Percentiles rank a stretch among this genome's conserved stretches.
Evolutionary conservation across 345 rosid genomes (phyloP).

Genomic region (Brassica carinata): DNA sequence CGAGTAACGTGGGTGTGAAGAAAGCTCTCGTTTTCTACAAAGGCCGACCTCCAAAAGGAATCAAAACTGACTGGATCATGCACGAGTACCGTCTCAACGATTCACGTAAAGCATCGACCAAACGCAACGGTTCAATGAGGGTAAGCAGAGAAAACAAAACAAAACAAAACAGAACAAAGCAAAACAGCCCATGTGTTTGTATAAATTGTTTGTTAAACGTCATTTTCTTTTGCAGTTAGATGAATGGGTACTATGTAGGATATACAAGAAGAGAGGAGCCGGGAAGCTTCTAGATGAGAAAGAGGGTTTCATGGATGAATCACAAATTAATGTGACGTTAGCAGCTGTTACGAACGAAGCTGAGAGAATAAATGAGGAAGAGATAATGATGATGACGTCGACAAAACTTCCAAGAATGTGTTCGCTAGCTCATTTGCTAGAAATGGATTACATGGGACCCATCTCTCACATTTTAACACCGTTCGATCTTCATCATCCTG

Average conservation of each 20-base stretch:
- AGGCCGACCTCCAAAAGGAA: slow-evolving; percentile 83
- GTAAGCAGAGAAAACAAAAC: slow-evolving; percentile 33
- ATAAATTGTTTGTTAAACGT: background rate
- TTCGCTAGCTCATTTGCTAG: slow-evolving; percentile 60
- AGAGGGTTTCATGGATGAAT: slow-evolving; percentile 23
- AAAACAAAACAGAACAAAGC: too few species aligned
- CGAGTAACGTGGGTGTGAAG: slow-evolving; percentile 69
- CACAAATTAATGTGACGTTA: slow-evolving; percentile 8
- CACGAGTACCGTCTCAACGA: slow-evolving; percentile 81
- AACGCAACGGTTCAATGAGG: slow-evolving; percentile 63
- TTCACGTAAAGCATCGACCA: slow-evolving; percentile 43
- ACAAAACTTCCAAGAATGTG: slow-evolving; percentile 59
- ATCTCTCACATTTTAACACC: slow-evolving; percentile 46
- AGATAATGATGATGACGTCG: slow-evolving; percentile 35
- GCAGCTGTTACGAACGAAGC: slow-evolving; percentile 20
- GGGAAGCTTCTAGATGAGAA: slow-evolving; percentile 45
- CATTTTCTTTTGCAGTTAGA: slow-evolving; percentile 59
- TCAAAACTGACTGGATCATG: slow-evolving; percentile 93
- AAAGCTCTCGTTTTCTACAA: slow-evolving; percentile 88
- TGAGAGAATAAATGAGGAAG: slow-evolving; percentile 34
- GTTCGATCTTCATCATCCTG: slow-evolving; percentile 46
- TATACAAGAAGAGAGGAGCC: slow-evolving; percentile 71
- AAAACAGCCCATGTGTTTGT: background rate
- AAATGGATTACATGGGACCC: slow-evolving; percentile 62
- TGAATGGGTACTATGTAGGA: slow-evolving; percentile 93